phyloP scores from a whole-genome alignment of 768 basidiomycete species.

The Xerocomus spinulosus region DNA sequence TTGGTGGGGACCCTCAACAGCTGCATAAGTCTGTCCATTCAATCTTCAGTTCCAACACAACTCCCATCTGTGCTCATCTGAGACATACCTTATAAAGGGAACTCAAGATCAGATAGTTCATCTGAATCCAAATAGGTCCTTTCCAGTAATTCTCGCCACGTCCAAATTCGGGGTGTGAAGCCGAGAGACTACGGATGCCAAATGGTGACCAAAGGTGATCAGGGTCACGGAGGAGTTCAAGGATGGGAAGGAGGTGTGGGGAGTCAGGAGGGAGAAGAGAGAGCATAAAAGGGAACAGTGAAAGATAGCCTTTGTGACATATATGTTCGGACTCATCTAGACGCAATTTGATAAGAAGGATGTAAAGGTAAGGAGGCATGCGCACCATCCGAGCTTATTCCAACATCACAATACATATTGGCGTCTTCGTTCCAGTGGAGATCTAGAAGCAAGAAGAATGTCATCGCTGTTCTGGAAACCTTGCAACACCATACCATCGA shows the following conservation, averaged over 20 bases:
- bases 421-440: conserved; percentile 89
- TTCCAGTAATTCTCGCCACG: conserved; percentile 96
- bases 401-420: conserved; percentile 91
- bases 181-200: conserved; percentile 84
- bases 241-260: conserved; percentile 72
- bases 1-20: conserved; percentile 77
- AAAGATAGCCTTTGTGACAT: conserved; percentile 90
- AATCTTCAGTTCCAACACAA: conserved; percentile 1
- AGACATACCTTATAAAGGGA: conserved; percentile 67
- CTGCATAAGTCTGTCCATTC: conserved; percentile 62
- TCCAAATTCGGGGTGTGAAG: conserved; percentile 86
- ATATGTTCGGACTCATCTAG: conserved; percentile 88
- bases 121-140: conserved; percentile 95
- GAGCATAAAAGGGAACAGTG: conserved; percentile 89
- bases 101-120: conserved; percentile 88
- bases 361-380: not conserved
- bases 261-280: conserved; percentile 74
- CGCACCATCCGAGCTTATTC: conserved; percentile 79
- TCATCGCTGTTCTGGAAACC: not conserved
- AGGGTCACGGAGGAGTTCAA: conserved; percentile 77
- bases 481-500: conserved; percentile 57
- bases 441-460: conserved; percentile 42
- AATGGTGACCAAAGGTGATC: conserved; percentile 88
- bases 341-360: not conserved
- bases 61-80: not conserved